Evolutionary conservation across 805 yeast species (phyloP), one percentile per base, ranked within the genome.

Genomic region (Pichia insulana): DNA sequence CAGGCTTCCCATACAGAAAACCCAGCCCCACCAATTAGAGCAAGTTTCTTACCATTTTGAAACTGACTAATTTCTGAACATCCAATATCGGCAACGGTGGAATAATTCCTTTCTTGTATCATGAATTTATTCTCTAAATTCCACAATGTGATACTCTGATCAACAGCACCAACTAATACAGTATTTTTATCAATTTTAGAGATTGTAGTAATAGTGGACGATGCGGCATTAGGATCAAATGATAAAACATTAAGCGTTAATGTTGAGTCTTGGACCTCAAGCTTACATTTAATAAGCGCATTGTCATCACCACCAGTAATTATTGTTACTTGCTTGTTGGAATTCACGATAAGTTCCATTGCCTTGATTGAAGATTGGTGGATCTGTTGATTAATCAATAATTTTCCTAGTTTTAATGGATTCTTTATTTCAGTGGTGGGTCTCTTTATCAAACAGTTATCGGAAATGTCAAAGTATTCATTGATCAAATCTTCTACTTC

Each of bases 241-340:
- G 67, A 53, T 0, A 52, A 42, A 0, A 64, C 55, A 0, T 49
- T 46, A 25, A 74, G 54, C 3, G 57, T 40, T 2, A 52, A 49
- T 1, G 42, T 43, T 0, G 42, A 41, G 0, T 58, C 51, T 9
- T 62, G 58, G 7, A 17, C 18, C 8, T 64, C 39, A 1, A 60
- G 44, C 13, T 53, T 45, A 2, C 70, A 60, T 1, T 74, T 55
- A 1, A 67, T 71, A 3, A 83, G 54, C 0, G 87, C 83, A 61
- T 90, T 89, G 54, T 92, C 98, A 57, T 92, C 98, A 42, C 98
- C 97, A 27, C 96, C 97, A 1, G 96, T 77, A 5, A 78, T 64
- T 4, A 84, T 58, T 18, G 61, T 55, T 2, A 42, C 47, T 36
- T 42, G 31, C 3, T 43, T 36, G 4, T 30, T 18, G 6, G 42